phyloP scores from a whole-genome alignment of 176 grass and related monocot species.

The maize (Zea mays) region Zm-B73-REFERENCE-NAM-5.0 NC_050104.1:160477501-160478000 shows the following conservation, averaged over 20 bases:
- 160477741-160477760: conserved; percentile 52
- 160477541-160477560: too few relatives aligned
- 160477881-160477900: conserved; percentile 38
- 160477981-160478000: conserved; percentile 71
- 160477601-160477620: too few relatives aligned
- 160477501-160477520: too few relatives aligned
- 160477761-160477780: conserved; percentile 47
- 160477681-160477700: too few relatives aligned
- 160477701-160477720: too few relatives aligned
- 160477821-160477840: conserved; percentile 43
- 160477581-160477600: too few relatives aligned
- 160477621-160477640: too few relatives aligned
- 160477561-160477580: too few relatives aligned
- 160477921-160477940: conserved; percentile 27
- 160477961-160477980: conserved; percentile 92
- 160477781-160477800: too few relatives aligned
- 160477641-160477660: too few relatives aligned
- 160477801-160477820: conserved; percentile 47
- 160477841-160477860: conserved; percentile 32
- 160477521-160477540: too few relatives aligned
- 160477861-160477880: conserved; percentile 20
- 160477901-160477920: conserved; percentile 46
- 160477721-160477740: not conserved
- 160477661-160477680: too few relatives aligned
- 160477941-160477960: conserved; percentile 54